Base-by-base conservation (phyloP, 2,329 filamentous ascomycete species). In the Thelonectria olida region DNA sequence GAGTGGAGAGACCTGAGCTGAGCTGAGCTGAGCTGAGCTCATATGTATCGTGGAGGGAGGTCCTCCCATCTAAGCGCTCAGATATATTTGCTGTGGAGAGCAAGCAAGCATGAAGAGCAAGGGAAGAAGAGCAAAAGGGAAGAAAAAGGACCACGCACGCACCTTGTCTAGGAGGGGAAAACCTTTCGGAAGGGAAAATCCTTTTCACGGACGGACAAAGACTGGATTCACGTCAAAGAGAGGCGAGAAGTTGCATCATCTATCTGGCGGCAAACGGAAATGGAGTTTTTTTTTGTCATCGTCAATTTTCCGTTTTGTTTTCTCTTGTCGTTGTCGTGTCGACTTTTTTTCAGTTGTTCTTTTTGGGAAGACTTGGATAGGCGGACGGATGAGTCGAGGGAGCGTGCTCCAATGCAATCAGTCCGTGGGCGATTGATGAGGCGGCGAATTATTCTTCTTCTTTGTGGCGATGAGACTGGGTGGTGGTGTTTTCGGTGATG, bases 141-240 rank as follows among this genome's bases (percentile, higher is more conserved):
- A 44, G 38, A 55, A 53, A 58, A 27, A 25, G 13, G 12, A 15
- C 22, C 28, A 31, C 5, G 9, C 4, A 45, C 6, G 22, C 22
- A 6, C 39, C 3, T 7, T 20, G 22, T n/a, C 19, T 20, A 44
- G 27, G 39, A 13, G 39, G 10, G 10, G 38, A 20, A 38, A 38
- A 9, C 34, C 15, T 15, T n/a, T 38, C 8, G 38, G 38, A 41
- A 7, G 17, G 19, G 39, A 17, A 13, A 19, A 42, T 10, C 9
- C 9, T 31, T 38, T 54, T 54, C 53, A 42, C 58, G 51, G 52
- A 64, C 50, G 45, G 64, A 67, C 67, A 70, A 51, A 54, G 64
- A 67, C 54, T 72, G 67, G 52, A 63, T 63, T 64, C 54, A 25
- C 50, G 56, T 58, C 64, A 58, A 54, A 62, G 51, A 54, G 48